phyloP scores from a whole-genome alignment of 768 basidiomycete species.

The Leucogyrophana mollusca region DNA sequence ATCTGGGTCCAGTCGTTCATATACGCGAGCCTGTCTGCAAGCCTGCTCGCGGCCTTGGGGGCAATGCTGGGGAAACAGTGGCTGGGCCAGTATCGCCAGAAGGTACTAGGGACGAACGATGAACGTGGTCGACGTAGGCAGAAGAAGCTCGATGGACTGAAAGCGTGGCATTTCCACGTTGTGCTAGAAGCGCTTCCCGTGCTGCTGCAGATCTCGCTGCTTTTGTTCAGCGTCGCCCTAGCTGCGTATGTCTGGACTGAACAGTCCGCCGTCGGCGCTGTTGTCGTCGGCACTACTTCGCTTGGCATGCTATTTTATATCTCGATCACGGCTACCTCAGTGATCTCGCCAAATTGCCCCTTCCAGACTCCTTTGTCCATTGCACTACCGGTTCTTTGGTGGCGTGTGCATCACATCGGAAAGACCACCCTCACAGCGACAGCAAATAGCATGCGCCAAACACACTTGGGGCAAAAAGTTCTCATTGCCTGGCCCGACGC shows the following conservation, averaged over 20 bases:
- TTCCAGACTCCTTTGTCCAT: slow-evolving; percentile 18
- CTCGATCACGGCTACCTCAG: slow-evolving; percentile 6
- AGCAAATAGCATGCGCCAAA: no score
- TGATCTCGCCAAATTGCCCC: slow-evolving; percentile 11
- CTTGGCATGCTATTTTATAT: neutral
- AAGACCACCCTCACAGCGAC: no score
- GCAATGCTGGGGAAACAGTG: slow-evolving; percentile 17
- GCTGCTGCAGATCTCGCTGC: slow-evolving; percentile 8
- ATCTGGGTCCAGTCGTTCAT: slow-evolving; percentile 16
- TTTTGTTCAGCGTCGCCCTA: slow-evolving; percentile 11
- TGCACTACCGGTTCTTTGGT: slow-evolving; percentile 1
- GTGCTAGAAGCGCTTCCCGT: slow-evolving; percentile 9
- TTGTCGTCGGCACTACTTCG: neutral
- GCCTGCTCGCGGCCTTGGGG: slow-evolving; percentile 20
- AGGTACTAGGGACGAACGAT: slow-evolving; percentile 11
- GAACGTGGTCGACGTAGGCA: slow-evolving; percentile 15
- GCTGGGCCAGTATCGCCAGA: slow-evolving; percentile 8
- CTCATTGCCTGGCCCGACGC: no score
- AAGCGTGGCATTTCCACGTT: slow-evolving; percentile 10
- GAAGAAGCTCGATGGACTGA: slow-evolving; percentile 6
- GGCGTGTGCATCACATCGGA: no score
- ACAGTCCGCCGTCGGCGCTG: neutral
- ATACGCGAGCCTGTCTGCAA: slow-evolving; percentile 19
- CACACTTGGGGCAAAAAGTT: no score
- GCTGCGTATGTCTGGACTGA: slow-evolving; percentile 4